Conservation (phyloP, 2,329 filamentous ascomycete genomes). For the Pyrenochaeta sp. region DNA sequence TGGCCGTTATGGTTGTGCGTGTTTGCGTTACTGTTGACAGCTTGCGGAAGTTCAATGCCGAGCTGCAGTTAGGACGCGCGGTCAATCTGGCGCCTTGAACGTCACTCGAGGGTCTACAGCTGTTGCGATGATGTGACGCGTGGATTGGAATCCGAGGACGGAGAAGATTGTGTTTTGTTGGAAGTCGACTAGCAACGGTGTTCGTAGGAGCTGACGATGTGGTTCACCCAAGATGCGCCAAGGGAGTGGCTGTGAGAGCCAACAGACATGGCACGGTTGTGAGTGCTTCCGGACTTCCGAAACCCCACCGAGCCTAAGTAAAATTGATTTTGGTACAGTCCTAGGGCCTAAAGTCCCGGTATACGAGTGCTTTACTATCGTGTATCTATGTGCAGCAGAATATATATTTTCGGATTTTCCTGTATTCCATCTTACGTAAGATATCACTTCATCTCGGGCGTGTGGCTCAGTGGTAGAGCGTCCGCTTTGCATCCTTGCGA, state of each 20-base stretch:
- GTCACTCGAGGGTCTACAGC: not conserved
- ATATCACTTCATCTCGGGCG: slow-evolving; percentile 20
- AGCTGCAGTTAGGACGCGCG: slow-evolving; percentile 13
- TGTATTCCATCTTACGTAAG: not conserved
- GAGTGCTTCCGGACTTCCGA: not conserved
- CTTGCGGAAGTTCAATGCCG: slow-evolving; percentile 21
- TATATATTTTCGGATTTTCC: not conserved
- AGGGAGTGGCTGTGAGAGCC: slow-evolving; percentile 25
- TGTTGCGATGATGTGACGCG: too few species aligned
- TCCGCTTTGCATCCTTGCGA: slow-evolving; percentile 47
- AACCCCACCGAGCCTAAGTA: not conserved
- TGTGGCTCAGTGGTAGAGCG: slow-evolving; percentile 53
- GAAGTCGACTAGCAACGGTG: slow-evolving; percentile 21
- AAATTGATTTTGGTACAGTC: not conserved
- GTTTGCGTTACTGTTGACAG: slow-evolving; percentile 27
- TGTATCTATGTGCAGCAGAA: not conserved
- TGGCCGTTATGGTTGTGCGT: slow-evolving; percentile 1
- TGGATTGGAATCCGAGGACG: too few species aligned
- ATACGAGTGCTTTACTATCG: not conserved
- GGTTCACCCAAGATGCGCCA: slow-evolving; percentile 27
- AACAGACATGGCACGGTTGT: not conserved
- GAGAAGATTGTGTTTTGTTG: slow-evolving; percentile 18
- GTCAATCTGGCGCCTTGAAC: not conserved
- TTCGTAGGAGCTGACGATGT: slow-evolving; percentile 32
- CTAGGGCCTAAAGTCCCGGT: not conserved